Evolutionary conservation across 2,329 filamentous ascomycete species (phyloP).

Genomic region (Endothia cerciana): DNA sequence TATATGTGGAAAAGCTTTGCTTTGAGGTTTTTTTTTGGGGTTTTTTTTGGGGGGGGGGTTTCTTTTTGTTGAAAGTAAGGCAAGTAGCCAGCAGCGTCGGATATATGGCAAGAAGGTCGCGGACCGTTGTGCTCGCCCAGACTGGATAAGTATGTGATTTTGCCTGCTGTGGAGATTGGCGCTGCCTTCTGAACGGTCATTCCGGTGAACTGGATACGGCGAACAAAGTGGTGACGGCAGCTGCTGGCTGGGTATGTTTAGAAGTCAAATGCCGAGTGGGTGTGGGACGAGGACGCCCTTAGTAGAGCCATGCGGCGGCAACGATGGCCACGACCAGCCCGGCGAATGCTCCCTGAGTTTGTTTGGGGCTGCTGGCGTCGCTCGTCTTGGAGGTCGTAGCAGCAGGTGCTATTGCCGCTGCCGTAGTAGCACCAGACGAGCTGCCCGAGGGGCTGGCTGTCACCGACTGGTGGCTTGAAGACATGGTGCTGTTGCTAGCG

Average conservation of each 20-base stretch:
- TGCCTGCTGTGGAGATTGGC: not conserved
- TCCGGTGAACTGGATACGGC: slow-evolving; percentile 8
- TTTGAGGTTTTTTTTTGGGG: no score
- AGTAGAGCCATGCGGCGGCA: slow-evolving; percentile 55
- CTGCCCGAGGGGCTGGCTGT: not conserved
- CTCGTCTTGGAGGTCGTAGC: slow-evolving; percentile 40
- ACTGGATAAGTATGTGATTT: not conserved
- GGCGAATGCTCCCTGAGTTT: slow-evolving; percentile 55
- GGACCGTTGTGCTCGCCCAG: slow-evolving; percentile 11
- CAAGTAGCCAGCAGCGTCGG: slow-evolving; percentile 17
- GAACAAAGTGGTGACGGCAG: not conserved
- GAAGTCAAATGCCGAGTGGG: slow-evolving; percentile 27
- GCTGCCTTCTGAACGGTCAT: slow-evolving; percentile 18
- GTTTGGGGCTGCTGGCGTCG: slow-evolving; percentile 48
- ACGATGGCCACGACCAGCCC: slow-evolving; percentile 61
- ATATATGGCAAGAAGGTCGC: slow-evolving; percentile 23
- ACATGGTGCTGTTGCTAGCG: slow-evolving; percentile 31
- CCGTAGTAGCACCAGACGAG: slow-evolving; percentile 7
- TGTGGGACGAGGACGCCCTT: slow-evolving; percentile 38
- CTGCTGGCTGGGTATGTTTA: slow-evolving; percentile 16
- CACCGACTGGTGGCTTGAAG: slow-evolving; percentile 9
- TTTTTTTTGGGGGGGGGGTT: no score
- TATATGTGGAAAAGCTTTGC: slow-evolving; percentile 22
- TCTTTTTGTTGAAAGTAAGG: slow-evolving; percentile 26
- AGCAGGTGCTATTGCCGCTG: slow-evolving; percentile 32